These are phyloP conservation scores for Ophiostoma sp. DNA, from an alignment of 2,329 filamentous ascomycete genomes.

Conservation along the genomic window DNA sequence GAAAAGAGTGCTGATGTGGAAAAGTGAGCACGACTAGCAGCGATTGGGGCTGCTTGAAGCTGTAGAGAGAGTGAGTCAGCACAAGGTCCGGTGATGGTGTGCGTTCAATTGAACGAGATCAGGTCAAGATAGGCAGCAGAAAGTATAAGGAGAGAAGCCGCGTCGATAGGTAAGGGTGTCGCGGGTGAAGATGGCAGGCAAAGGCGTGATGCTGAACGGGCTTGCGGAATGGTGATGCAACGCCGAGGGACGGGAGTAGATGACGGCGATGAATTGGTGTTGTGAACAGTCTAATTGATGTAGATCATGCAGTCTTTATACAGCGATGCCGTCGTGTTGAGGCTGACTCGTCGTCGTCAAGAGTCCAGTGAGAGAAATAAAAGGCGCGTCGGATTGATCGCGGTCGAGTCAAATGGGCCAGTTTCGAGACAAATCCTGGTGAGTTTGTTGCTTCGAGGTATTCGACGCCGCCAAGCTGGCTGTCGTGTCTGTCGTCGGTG, in stretches of 20 bases:
- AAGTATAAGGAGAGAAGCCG: neutral
- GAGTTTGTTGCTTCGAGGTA: neutral
- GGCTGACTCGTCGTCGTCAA: neutral
- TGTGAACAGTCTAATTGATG: neutral
- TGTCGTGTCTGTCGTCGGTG: neutral
- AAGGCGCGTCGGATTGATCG: conserved; percentile 9
- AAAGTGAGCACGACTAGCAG: neutral
- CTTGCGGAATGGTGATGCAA: neutral
- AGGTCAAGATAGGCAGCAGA: neutral
- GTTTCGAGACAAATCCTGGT: neutral
- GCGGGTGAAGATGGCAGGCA: no score
- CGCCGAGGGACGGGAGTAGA: no score
- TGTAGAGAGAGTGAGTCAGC: neutral
- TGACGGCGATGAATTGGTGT: neutral
- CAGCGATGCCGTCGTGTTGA: neutral
- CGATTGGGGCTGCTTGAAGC: neutral
- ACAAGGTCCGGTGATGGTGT: neutral
- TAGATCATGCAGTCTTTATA: neutral
- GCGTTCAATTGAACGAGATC: neutral
- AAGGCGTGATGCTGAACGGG: no score
- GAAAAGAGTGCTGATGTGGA: neutral
- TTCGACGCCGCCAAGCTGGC: neutral
- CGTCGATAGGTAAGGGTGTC: no score
- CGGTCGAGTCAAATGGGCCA: neutral
- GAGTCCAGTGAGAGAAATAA: neutral